Evolutionary conservation across 352 stramenopile genomes (phyloP), one percentile per base, ranked within the genome.

Genomic region (Phytopythium montanum): DNA sequence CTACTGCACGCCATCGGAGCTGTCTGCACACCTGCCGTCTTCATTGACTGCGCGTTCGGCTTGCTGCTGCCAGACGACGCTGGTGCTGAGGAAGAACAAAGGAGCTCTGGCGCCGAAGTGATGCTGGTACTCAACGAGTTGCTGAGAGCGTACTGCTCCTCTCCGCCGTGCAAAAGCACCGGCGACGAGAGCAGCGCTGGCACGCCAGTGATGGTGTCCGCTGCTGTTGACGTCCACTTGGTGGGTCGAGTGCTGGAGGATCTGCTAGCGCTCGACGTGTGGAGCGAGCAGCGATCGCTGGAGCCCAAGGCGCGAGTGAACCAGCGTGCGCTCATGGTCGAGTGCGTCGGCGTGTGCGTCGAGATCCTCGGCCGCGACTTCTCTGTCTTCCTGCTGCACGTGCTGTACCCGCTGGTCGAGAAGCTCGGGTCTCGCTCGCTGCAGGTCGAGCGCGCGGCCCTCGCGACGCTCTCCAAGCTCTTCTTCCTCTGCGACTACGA

Each of bases 321-420:
- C 16, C 72, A 86, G 57, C 70, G 72, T 57, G 76, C 85, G 28
- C 67, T 94, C 6, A 69, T 93, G 66, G 69, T 92, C 25, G 87
- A 95, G 39, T 88, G 76, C 36, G 57, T 95, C 56, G 85, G 84
- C 25, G 61, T 90, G 18, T 92, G 84, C 61, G 85, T 78, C 2
- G 71, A 95, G 61, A 75, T 91, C 33, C 60, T 87, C 41, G 64
- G 68, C 0, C 23, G n/a, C 1, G 68, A 78, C 33, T 94, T 93
- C 33, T 64, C 63, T 6, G 28, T 77, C 10, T 88, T 94, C 46
- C 57, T 95, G 38, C 68, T 95, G 12, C 70, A 91, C 52, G 72
- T 79, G 14, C 53, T 95, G 33, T 94, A 93, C 59, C 79, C 79
- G n/a, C 50, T 95, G 44, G 83, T 93, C n/a, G 87, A 94, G 60